Evolutionary conservation across 345 rosid genomes (phyloP), one percentile per base, ranked within the genome.

Genomic region (Populus alba): DNA sequence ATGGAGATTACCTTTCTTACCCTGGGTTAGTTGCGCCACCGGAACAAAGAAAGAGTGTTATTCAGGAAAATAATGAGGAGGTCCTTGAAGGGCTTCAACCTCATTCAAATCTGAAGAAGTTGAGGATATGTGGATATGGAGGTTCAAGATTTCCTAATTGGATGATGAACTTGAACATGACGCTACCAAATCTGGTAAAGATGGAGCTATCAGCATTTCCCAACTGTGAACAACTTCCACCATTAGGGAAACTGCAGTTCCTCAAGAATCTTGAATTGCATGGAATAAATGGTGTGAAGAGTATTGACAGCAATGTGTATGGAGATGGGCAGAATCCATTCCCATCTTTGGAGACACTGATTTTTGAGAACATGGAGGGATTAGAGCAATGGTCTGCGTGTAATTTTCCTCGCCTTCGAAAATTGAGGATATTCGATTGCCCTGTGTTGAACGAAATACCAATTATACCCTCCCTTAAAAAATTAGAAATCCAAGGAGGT

Each of bases 401-500:
- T 16, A 1, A 0, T 29, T 65, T 75, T 23, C 61, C 77, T 29
- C 10, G 7, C 13, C 71, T 75, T 27, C 12, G 2, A 12, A 1
- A 45, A 20, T 75, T 75, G 5, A 0, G 0, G 2, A 4, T 75
- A 17, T 0, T 0, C 8, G 0, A 0, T 1, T 75, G 77, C 70
- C 61, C 27, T 16, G 2, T 17, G 23, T 31, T 75, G 77, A 39
- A 1, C 25, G 71, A 45, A 41, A 18, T 65, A 2, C 77, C 77
- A 22, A 1, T 45, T 18, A 27, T 45, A 35, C 61, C 71, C 22
- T 63, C 22, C 0, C 8, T 75, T 7, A 75, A 47, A 10, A 6
- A 0, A 5, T 75, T 75, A 12, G 0, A 2, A 3, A 45, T 75
- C 18, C 0, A 0, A 0, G 16, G 17, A 22, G 25, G 12, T 2